These are phyloP conservation scores for Rhexocercosporidium sp. DNA, from an alignment of 2,329 filamentous ascomycete genomes.

Conservation along the genomic window DNA sequence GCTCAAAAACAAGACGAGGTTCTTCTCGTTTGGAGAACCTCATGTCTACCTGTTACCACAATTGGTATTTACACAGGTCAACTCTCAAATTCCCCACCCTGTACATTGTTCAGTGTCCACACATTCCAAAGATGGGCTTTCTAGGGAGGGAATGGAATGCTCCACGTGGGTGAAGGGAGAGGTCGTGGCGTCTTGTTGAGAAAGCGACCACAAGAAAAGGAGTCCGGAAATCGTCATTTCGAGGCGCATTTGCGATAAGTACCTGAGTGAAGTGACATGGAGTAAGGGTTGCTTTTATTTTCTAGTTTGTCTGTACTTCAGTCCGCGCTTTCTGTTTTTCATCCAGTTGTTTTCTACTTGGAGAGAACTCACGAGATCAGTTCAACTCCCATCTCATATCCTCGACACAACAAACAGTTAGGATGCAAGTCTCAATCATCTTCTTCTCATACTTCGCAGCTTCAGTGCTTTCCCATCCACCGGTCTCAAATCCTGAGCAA, in stretches of 20 bases:
- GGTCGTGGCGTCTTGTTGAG: conserved; percentile 11
- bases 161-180: conserved; percentile 17
- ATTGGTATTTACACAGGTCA: too few species aligned
- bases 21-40: too few species aligned
- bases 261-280: not conserved
- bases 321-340: not conserved
- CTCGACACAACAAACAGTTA: not conserved
- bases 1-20: too few species aligned
- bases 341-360: not conserved
- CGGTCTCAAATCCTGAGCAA: conserved; percentile 26
- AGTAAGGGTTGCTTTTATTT: conserved; percentile 1
- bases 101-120: not conserved
- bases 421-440: conserved; percentile 17
- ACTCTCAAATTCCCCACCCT: not conserved
- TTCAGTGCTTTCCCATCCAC: conserved; percentile 23
- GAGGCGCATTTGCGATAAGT: conserved; percentile 2
- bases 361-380: not conserved
- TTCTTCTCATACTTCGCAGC: conserved; percentile 3
- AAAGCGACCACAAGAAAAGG: not conserved
- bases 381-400: not conserved
- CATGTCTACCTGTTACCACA: too few species aligned
- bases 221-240: conserved; percentile 3
- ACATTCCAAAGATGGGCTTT: not conserved
- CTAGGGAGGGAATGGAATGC: not conserved
- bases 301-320: not conserved